Conservation (phyloP, 305 asterid genomes). For the Fraxinus dipetala region DNA sequence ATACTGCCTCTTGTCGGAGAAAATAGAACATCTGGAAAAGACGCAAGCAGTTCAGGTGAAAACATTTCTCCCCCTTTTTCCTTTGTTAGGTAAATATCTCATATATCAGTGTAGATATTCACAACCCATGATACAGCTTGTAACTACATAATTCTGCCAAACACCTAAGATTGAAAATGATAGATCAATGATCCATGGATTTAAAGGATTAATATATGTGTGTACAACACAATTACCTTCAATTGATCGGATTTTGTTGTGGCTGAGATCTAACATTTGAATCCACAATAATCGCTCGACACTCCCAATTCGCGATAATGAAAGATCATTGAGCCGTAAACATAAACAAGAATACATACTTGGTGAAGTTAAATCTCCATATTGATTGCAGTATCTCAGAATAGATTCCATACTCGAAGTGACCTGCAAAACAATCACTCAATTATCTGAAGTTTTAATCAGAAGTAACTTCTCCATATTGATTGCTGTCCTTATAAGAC, state of each 20-base stretch:
- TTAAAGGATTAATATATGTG: background rate
- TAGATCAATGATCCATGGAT: background rate
- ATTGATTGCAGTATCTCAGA: conserved; percentile 40
- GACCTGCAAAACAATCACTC: conserved; percentile 45
- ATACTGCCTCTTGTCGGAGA: background rate
- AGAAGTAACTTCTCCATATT: background rate
- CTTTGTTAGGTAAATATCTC: background rate
- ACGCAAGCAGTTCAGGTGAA: background rate
- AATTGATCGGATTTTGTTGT: conserved; percentile 72
- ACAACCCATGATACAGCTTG: background rate
- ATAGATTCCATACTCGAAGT: conserved; percentile 49
- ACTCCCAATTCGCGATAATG: conserved; percentile 65
- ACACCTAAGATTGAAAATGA: background rate
- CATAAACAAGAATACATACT: conserved; percentile 29
- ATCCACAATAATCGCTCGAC: conserved; percentile 79
- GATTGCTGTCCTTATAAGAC: background rate
- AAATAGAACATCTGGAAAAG: background rate
- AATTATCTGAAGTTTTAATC: conserved; percentile 3
- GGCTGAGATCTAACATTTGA: conserved; percentile 85
- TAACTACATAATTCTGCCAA: background rate
- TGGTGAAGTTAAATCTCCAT: conserved; percentile 50
- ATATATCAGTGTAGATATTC: background rate
- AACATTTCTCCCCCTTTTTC: background rate
- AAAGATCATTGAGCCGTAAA: conserved; percentile 59
- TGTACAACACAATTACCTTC: conserved; percentile 53